phyloP scores from a whole-genome alignment of 2,329 filamentous ascomycete species.

The Aspergillus cejpii region DNA sequence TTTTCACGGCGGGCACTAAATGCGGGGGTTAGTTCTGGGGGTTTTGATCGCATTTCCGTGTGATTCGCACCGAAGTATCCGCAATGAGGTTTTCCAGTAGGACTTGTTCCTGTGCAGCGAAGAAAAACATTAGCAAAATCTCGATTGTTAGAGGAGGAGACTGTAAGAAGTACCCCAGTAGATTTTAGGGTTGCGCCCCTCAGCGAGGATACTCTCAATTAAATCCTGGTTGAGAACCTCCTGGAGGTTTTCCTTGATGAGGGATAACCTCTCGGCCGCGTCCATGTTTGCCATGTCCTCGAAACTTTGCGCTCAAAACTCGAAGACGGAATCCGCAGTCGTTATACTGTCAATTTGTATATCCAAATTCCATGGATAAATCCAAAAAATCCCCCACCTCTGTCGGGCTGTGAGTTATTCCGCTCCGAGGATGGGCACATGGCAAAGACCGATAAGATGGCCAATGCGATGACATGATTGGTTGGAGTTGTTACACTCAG shows the following conservation, averaged over 20 bases:
- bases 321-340: not conserved
- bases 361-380: not conserved
- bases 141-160: slow-evolving; percentile 21
- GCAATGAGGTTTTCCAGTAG: slow-evolving; percentile 79
- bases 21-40: slow-evolving; percentile 5
- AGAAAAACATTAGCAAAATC: slow-evolving; percentile 5
- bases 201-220: slow-evolving; percentile 25
- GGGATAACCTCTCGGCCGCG: slow-evolving; percentile 50
- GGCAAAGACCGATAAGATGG: not conserved
- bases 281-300: not conserved
- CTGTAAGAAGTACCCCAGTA: slow-evolving; percentile 27
- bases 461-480: not conserved
- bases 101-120: slow-evolving; percentile 53
- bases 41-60: not conserved
- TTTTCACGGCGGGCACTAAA: slow-evolving; percentile 71
- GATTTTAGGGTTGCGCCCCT: slow-evolving; percentile 26
- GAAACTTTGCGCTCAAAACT: not conserved
- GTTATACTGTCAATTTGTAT: not conserved
- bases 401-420: not conserved
- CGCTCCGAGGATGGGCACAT: not conserved
- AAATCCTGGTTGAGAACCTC: slow-evolving; percentile 70
- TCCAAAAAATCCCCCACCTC: not conserved
- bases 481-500: not conserved
- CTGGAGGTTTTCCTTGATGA: slow-evolving; percentile 74
- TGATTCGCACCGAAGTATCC: slow-evolving; percentile 59